Evolutionary conservation across 2,329 filamentous ascomycete genomes (phyloP), one percentile per base, ranked within the genome.

Genomic region (Neophaeococcomyces mojaviensis): DNA sequence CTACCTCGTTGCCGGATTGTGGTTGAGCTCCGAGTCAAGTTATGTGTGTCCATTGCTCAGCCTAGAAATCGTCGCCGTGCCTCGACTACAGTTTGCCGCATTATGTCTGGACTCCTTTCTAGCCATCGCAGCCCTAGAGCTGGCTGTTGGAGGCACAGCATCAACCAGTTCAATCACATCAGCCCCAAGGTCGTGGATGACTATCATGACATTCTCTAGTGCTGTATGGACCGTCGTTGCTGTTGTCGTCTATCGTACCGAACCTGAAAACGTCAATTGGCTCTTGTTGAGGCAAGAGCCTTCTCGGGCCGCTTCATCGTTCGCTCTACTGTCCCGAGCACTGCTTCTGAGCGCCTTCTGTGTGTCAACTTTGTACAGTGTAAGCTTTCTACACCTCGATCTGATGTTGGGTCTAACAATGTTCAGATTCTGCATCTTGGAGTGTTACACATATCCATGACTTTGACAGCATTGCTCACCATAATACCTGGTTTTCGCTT

Each of bases 1-100:
- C 4, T 56, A 67, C 33, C 44, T 68, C 26, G 60, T 62, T 4
- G 54, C 64, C 12, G 58, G 59, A 1, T 59, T 69, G 13, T 58
- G 62, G 6, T 49, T 56, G 32, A 64, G 61, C 36, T 65, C 62
- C 13, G 55, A 59, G 33, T 73, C 71, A 13, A 73, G 71, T 3
- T 72, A 71, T 47, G 72, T 77, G 18, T 77, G 74, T 53, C 66
- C 72, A 2, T 58, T 65, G 9, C 55, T 61, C 1, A 61, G 64
- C 24, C 52, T 59, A 15, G 60, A 65, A 31, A 55, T 58, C 24
- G 51, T 58, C 41, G 54, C 58, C 8, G 55, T 72, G 6, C 66
- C 63, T 5, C 50, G 56, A 2, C 50, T 72, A 39, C 67, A 68
- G 50, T 44, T 64, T 24, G 26, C 66, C 20, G 65, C 61, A 19